A percentile compares a stretch with the other conserved stretches of the same genome.
Conservation (phyloP, 148 eudicot genomes). For the Simmondsia chinensis region DNA sequence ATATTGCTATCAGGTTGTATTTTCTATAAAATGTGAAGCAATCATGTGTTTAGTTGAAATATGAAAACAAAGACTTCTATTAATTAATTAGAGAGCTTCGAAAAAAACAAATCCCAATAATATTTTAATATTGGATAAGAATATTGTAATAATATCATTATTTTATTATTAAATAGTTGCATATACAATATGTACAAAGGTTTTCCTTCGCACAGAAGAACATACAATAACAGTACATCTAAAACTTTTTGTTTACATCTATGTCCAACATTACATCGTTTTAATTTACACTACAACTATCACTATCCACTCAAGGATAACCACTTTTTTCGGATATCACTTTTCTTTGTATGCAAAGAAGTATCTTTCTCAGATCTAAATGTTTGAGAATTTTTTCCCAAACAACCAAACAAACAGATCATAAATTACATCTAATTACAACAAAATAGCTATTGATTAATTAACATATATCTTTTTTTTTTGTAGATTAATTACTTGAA, state of each 20-base stretch:
- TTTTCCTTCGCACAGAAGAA: conserved; percentile 20
- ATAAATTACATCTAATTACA: conserved; percentile 10
- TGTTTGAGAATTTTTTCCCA: conserved; percentile 6
- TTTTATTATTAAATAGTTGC: conserved; percentile 12
- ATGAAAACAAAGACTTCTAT: too few species aligned
- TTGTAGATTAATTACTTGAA: not conserved
- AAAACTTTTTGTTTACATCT: not conserved
- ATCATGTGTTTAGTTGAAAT: not conserved
- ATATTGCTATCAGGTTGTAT: too few species aligned
- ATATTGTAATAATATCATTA: not conserved
- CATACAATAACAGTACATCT: conserved; percentile 8
- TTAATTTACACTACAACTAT: conserved; percentile 18
- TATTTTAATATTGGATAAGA: not conserved
- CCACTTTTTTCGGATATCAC: not conserved
- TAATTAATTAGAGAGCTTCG: too few species aligned
- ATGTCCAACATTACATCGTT: too few species aligned
- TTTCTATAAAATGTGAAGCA: not conserved
- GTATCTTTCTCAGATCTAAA: conserved; percentile 14
- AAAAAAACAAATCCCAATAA: not conserved
- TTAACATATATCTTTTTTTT: not conserved
- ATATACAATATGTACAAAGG: conserved; percentile 19
- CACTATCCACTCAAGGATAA: not conserved
- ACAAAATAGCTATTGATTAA: not conserved
- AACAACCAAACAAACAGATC: not conserved
- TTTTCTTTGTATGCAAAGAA: too few species aligned